These are phyloP conservation scores for Trichoderma arundinaceum DNA, from an alignment of 2,329 filamentous ascomycete genomes.

Conservation along the genomic window DNA sequence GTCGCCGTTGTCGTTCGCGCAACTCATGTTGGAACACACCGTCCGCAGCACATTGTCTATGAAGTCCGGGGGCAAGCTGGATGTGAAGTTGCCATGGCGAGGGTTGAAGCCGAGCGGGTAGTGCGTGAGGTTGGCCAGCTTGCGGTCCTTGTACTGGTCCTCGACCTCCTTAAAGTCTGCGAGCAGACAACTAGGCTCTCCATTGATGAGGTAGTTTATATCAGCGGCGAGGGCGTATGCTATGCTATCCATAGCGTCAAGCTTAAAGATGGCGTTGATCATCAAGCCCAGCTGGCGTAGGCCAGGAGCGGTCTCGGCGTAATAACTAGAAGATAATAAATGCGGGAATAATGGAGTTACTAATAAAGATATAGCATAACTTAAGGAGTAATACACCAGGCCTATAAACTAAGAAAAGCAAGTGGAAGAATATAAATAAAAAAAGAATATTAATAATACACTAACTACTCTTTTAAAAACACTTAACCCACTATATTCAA, in stretches of 20 bases:
- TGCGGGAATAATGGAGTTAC: too few relatives aligned
- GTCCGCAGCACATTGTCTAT: not conserved
- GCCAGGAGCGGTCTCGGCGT: too few relatives aligned
- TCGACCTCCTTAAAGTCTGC: not conserved
- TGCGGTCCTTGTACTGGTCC: not conserved
- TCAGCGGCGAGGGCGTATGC: not conserved
- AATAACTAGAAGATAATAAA: too few relatives aligned
- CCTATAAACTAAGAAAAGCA: too few relatives aligned
- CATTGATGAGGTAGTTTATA: not conserved
- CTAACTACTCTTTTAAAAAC: too few relatives aligned
- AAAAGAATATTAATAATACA: too few relatives aligned
- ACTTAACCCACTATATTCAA: too few relatives aligned
- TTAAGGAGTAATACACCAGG: too few relatives aligned
- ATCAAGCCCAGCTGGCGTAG: not conserved
- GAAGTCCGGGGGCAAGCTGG: not conserved
- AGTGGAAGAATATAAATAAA: too few relatives aligned
- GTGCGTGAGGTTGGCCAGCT: not conserved
- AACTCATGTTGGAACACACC: not conserved
- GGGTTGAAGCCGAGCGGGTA: not conserved
- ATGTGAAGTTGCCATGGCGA: not conserved
- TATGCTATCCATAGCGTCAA: not conserved
- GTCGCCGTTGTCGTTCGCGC: not conserved
- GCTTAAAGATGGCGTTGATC: not conserved
- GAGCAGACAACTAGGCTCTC: not conserved
- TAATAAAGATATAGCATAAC: too few relatives aligned